Conservation (phyloP, 306 rosid genomes). For the Sphenostylis stenocarpa region DNA sequence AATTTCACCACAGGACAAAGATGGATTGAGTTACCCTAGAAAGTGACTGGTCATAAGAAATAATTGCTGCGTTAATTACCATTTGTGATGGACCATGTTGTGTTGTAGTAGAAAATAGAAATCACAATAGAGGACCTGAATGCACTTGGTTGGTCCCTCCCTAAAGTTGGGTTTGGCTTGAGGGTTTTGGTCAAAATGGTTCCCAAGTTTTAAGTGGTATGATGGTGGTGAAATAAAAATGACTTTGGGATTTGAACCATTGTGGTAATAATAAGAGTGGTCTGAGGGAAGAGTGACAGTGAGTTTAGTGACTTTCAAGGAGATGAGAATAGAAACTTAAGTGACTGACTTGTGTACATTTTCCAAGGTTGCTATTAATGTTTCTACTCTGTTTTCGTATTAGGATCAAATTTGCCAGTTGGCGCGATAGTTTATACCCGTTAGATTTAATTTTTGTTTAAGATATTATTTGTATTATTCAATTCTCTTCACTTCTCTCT, state of each 20-base stretch:
- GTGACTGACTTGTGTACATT: slow-evolving; percentile 37
- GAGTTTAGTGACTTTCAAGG: slow-evolving; percentile 33
- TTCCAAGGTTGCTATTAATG: slow-evolving; percentile 49
- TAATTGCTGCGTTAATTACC: background rate
- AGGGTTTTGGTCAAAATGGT: slow-evolving; percentile 26
- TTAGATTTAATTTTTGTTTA: background rate
- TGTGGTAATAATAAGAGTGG: slow-evolving; percentile 29
- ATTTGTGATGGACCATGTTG: slow-evolving; percentile 11
- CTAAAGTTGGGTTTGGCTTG: background rate
- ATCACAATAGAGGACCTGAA: background rate
- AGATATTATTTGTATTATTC: background rate
- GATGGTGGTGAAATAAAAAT: slow-evolving; percentile 39
- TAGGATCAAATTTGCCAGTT: slow-evolving; percentile 7
- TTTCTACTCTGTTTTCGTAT: slow-evolving; percentile 25
- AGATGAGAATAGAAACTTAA: slow-evolving; percentile 47
- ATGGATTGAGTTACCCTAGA: background rate
- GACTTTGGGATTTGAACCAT: slow-evolving; percentile 59
- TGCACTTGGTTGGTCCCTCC: background rate
- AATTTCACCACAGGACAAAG: background rate
- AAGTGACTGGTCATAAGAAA: background rate
- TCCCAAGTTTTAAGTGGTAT: slow-evolving; percentile 11
- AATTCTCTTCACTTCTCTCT: background rate
- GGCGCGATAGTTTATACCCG: background rate
- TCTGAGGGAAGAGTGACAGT: slow-evolving; percentile 36
- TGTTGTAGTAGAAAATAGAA: background rate